Percentiles rank a stretch among this genome's conserved stretches.
These are phyloP conservation scores for Claviceps capensis DNA, from an alignment of 2,329 filamentous ascomycete genomes.

Conservation along the genomic window DNA sequence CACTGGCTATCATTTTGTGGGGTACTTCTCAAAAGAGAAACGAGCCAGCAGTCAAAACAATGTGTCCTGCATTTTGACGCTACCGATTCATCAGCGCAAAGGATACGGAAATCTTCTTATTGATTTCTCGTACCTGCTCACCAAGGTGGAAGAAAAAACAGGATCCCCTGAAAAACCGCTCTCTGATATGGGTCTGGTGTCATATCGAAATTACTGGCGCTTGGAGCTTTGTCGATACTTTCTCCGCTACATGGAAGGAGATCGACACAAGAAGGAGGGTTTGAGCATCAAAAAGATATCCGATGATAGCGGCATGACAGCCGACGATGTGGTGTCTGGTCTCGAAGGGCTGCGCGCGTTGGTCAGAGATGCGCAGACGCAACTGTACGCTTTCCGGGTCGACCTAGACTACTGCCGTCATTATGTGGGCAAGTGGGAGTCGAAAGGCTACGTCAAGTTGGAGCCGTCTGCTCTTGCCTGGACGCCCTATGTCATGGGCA, in stretches of 20 bases:
- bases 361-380: constrained; percentile 78
- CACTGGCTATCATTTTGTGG: constrained; percentile 86
- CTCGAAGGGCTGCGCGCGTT: constrained; percentile 82
- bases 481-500: constrained; percentile 96
- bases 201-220: constrained; percentile 96
- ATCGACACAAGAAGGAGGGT: constrained; percentile 26
- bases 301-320: constrained; percentile 83
- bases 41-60: constrained; percentile 90
- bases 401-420: constrained; percentile 75
- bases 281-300: constrained; percentile 59
- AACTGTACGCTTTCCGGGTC: constrained; percentile 76
- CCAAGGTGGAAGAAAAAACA: constrained; percentile 81
- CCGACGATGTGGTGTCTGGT: constrained; percentile 90
- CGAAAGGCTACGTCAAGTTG: constrained; percentile 75
- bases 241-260: constrained; percentile 30
- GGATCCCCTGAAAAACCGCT: constrained; percentile 94
- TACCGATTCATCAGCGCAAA: constrained; percentile 93
- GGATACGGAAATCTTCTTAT: constrained; percentile 95
- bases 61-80: constrained; percentile 88
- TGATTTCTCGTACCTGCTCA: constrained; percentile 95
- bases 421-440: constrained; percentile 80
- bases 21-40: constrained; percentile 99
- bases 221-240: constrained; percentile 77
- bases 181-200: constrained; percentile 94
- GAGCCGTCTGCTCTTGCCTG: constrained; percentile 72